Evolutionary conservation across 2,329 filamentous ascomycete species (phyloP).

Genomic region (Colletotrichum magnum): DNA sequence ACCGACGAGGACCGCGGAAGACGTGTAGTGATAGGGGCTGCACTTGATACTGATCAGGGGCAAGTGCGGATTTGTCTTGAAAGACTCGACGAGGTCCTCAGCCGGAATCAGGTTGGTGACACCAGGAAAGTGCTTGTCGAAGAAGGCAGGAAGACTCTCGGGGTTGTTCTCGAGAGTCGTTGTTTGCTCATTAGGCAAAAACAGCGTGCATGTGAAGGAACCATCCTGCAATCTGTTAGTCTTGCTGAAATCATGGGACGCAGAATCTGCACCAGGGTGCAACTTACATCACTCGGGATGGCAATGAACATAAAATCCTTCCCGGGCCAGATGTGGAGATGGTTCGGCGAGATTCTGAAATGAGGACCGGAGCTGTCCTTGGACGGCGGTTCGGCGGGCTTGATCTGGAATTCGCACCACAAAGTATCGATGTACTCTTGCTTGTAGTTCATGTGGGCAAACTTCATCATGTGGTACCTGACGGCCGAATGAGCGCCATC

Average conservation of each 20-base stretch:
- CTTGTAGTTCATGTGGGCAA: constrained; percentile 87
- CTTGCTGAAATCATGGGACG: too few species aligned
- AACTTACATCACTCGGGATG: constrained; percentile 78
- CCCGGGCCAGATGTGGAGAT: constrained; percentile 97
- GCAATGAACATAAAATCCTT: constrained; percentile 98
- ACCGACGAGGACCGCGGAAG: constrained; percentile 86
- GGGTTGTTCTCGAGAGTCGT: constrained; percentile 75
- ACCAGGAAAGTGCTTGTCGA: constrained; percentile 88
- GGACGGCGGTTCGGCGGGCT: constrained; percentile 63
- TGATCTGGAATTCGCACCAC: constrained; percentile 96
- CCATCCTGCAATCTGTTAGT: constrained; percentile 72
- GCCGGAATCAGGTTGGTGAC: constrained; percentile 81
- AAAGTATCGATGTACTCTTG: constrained; percentile 97
- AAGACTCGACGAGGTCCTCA: constrained; percentile 79
- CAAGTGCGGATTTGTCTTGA: constrained; percentile 86
- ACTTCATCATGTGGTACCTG: constrained; percentile 97
- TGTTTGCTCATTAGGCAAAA: constrained; percentile 82
- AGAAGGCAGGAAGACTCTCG: constrained; percentile 76
- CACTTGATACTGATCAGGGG: constrained; percentile 96
- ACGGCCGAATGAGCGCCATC: constrained; percentile 95
- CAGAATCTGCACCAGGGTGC: neutral
- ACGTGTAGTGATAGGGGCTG: constrained; percentile 84
- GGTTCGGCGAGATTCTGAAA: constrained; percentile 90
- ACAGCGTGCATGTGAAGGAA: constrained; percentile 95
- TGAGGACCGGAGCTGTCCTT: constrained; percentile 49